Conservation (phyloP, 768 basidiomycete genomes). For the Tylopilus plumbeoviolaceoides region DNA sequence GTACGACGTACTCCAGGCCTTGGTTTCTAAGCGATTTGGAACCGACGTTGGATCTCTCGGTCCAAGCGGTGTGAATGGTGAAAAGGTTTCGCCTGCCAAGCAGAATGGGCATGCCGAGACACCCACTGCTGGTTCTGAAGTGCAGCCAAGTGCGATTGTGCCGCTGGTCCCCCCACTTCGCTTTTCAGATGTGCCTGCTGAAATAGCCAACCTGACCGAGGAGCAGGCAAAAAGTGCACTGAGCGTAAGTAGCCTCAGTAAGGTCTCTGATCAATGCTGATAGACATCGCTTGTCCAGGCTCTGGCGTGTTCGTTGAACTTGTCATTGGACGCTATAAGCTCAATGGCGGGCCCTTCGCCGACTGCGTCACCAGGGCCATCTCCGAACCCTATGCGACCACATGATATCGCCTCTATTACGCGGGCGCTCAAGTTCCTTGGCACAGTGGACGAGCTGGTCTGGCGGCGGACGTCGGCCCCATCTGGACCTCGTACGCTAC, state of each 20-base stretch:
- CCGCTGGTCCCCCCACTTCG: not conserved
- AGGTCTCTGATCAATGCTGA: not conserved
- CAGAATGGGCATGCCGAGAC: not conserved
- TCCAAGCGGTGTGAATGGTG: not conserved
- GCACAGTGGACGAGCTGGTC: constrained; percentile 25
- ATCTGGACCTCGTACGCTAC: constrained; percentile 7
- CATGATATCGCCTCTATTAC: constrained; percentile 20
- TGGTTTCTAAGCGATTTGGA: constrained; percentile 16
- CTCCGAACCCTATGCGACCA: not conserved
- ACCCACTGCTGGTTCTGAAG: not conserved
- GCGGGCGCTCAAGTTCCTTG: constrained; percentile 24
- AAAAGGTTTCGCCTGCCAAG: not conserved
- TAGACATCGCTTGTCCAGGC: constrained; percentile 3
- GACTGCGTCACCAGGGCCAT: not conserved
- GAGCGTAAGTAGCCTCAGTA: constrained; percentile 20
- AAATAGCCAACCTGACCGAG: constrained; percentile 22
- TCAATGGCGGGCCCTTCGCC: not conserved
- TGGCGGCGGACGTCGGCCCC: constrained; percentile 21
- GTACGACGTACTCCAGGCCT: constrained; percentile 23
- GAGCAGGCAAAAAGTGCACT: constrained; percentile 20
- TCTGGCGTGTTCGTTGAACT: constrained; percentile 10
- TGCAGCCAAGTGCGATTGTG: not conserved
- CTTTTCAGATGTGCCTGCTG: constrained; percentile 4
- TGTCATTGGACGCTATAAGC: constrained; percentile 4
- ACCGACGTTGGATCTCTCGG: not conserved